These are phyloP conservation scores for Aspergillus niger DNA, from an alignment of 2,329 filamentous ascomycete genomes.

Conservation along the genomic window DNA sequence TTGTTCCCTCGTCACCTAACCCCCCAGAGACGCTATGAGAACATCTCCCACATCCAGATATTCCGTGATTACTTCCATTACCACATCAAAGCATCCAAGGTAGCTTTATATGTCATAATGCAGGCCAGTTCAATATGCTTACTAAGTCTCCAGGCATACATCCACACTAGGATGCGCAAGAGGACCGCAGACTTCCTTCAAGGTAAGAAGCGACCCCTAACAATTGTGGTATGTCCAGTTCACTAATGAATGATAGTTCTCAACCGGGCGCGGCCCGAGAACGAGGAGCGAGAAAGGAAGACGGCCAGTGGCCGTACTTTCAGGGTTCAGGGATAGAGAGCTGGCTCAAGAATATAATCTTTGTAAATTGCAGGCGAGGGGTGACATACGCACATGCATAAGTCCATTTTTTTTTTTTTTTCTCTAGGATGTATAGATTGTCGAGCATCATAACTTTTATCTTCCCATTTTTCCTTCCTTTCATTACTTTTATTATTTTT, in stretches of 20 bases:
- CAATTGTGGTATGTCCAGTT: not conserved
- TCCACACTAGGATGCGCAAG: constrained; percentile 96
- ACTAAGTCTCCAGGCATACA: constrained; percentile 70
- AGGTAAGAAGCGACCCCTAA: constrained; percentile 57
- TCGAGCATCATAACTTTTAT: constrained; percentile 4
- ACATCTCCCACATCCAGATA: constrained; percentile 98
- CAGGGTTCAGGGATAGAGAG: constrained; percentile 58
- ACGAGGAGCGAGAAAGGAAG: constrained; percentile 96
- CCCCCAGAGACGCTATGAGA: constrained; percentile 83
- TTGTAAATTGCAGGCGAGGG: constrained; percentile 27
- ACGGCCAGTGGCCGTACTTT: constrained; percentile 96
- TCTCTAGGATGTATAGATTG: constrained; percentile 15
- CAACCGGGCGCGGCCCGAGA: constrained; percentile 90
- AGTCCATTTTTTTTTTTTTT: constrained; percentile 8
- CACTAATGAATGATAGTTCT: constrained; percentile 67
- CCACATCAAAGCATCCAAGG: constrained; percentile 98
- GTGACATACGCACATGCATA: constrained; percentile 13
- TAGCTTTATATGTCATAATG: constrained; percentile 32
- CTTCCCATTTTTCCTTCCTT: not conserved
- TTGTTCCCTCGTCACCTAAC: constrained; percentile 95
- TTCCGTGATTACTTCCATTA: constrained; percentile 99
- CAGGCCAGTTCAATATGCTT: constrained; percentile 12
- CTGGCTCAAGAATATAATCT: constrained; percentile 24
- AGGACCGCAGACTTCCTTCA: constrained; percentile 98
- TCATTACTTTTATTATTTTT: not conserved